Conservation (phyloP, 352 stramenopile species). For the Pythium rhizo-oryzae region DNA sequence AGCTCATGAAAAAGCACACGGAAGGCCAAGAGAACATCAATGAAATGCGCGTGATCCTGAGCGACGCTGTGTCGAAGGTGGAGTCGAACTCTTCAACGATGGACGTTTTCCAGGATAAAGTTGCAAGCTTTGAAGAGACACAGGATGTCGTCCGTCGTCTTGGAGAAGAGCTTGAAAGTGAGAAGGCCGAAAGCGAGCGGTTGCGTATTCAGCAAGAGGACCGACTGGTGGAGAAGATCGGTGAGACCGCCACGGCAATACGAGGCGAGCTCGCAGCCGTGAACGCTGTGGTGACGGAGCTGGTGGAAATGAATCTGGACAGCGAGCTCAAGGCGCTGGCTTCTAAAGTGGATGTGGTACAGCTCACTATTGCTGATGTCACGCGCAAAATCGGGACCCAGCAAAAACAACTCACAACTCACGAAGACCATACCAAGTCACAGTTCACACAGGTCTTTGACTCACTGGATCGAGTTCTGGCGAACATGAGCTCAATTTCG, state of each 20-base stretch:
- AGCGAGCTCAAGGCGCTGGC: constrained; percentile 55
- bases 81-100: constrained; percentile 35
- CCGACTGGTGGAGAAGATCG: constrained; percentile 53
- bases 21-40: constrained; percentile 50
- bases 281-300: constrained; percentile 49
- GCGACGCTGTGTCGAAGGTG: constrained; percentile 48
- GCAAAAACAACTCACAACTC: constrained; percentile 55
- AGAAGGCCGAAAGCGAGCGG: constrained; percentile 41
- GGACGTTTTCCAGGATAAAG: constrained; percentile 47
- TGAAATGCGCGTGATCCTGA: constrained; percentile 58
- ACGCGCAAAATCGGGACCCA: constrained; percentile 60
- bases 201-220: constrained; percentile 57
- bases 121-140: constrained; percentile 59
- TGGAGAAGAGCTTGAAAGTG: constrained; percentile 43
- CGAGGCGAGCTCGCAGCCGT: constrained; percentile 55
- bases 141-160: constrained; percentile 49
- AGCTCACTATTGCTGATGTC: constrained; percentile 51
- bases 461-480: constrained; percentile 61
- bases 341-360: constrained; percentile 56
- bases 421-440: constrained; percentile 58
- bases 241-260: constrained; percentile 50
- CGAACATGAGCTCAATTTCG: constrained; percentile 68
- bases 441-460: constrained; percentile 72
- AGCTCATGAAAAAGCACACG: constrained; percentile 56
- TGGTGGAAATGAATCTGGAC: constrained; percentile 64